Conservation (phyloP, 2,329 filamentous ascomycete genomes). For the Colletotrichum lini region DNA sequence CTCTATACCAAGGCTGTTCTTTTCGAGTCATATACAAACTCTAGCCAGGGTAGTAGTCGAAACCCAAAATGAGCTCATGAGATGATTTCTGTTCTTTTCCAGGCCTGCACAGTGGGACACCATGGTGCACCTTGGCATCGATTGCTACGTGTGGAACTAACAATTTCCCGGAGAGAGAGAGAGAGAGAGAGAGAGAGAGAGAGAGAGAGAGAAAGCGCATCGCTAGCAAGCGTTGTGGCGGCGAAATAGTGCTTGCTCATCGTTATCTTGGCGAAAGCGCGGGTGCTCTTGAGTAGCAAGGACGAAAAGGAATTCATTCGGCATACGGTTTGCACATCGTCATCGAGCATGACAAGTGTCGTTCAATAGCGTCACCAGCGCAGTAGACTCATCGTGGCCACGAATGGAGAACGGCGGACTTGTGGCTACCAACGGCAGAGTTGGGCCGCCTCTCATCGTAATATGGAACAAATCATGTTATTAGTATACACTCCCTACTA, state of each 20-base stretch:
- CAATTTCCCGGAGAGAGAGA: neutral
- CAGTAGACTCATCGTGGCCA: neutral
- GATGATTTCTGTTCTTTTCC: too few relatives aligned
- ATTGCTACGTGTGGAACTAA: neutral
- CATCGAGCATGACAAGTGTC: neutral
- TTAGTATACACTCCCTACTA: neutral
- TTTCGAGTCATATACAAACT: neutral
- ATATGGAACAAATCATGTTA: neutral
- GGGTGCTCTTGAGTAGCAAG: too few relatives aligned
- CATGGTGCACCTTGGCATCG: neutral
- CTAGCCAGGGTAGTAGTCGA: neutral
- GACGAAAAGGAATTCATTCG: neutral
- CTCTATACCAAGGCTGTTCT: too few relatives aligned
- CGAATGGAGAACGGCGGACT: neutral
- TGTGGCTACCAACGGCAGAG: neutral
- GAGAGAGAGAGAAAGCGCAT: too few relatives aligned
- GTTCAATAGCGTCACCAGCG: neutral
- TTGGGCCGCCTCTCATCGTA: neutral
- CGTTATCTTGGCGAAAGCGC: neutral
- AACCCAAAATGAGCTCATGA: neutral
- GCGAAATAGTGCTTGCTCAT: neutral
- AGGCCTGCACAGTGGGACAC: too few relatives aligned
- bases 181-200: neutral
- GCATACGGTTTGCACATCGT: neutral
- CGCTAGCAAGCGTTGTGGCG: neutral